Conservation (phyloP, 768 basidiomycete species). For the Mycena maculata region DNA sequence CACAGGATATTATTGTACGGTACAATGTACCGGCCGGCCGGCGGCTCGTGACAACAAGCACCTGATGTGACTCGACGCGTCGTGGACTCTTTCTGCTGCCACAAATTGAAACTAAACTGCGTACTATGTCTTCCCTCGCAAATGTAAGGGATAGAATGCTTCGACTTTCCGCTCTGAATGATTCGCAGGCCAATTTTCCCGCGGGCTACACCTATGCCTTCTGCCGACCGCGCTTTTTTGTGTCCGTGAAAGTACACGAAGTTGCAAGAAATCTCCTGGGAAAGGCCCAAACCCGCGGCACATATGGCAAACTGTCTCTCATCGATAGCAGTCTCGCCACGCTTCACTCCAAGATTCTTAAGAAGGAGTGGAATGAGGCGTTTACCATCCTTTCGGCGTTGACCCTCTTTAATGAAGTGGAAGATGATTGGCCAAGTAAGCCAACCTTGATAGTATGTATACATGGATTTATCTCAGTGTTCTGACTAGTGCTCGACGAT, state of each 20-base stretch:
- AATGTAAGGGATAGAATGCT: neutral
- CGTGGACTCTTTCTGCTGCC: neutral
- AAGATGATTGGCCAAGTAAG: constrained; percentile 47
- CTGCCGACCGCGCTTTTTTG: constrained; percentile 44
- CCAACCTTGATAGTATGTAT: constrained; percentile 1
- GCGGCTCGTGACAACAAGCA: no score
- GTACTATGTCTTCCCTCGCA: neutral
- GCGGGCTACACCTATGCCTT: constrained; percentile 44
- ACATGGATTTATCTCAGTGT: neutral
- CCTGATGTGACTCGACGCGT: neutral
- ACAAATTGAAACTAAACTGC: neutral
- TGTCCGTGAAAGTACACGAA: constrained; percentile 44
- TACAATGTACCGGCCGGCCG: no score
- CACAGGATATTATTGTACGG: no score
- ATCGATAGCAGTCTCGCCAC: constrained; percentile 46
- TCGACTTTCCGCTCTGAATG: neutral
- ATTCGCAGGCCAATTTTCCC: constrained; percentile 37
- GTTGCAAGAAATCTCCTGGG: constrained; percentile 43
- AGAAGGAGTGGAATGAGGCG: constrained; percentile 48
- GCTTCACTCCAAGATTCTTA: constrained; percentile 45
- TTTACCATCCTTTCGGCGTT: constrained; percentile 48
- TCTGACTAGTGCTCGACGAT: constrained; percentile 46
- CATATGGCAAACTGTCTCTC: constrained; percentile 49
- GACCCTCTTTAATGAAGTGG: constrained; percentile 46
- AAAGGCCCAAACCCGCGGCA: constrained; percentile 45